Percentiles rank a stretch among this genome's conserved stretches.
These are phyloP conservation scores for Thinopyrum elongatum DNA, from an alignment of 176 grass and related monocot species.

Conservation along the genomic window DNA sequence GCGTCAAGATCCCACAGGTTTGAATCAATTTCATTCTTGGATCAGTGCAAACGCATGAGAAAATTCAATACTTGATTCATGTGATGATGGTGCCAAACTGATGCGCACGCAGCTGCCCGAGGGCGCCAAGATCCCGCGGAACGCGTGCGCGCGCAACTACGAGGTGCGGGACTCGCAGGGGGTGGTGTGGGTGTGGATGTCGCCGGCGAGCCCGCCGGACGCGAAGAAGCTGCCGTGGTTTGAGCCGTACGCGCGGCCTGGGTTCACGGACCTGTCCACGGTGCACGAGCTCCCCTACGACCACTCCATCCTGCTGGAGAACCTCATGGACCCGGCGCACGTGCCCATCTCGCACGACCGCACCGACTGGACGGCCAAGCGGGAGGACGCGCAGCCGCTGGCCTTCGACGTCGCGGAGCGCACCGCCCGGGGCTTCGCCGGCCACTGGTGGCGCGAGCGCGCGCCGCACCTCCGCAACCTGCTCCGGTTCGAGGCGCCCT, in stretches of 20 bases:
- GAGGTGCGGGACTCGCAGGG: slow-evolving; percentile 88
- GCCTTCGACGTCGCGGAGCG: slow-evolving; percentile 77
- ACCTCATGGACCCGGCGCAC: slow-evolving; percentile 97
- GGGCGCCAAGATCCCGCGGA: slow-evolving; percentile 76
- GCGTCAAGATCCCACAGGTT: slow-evolving; percentile 81
- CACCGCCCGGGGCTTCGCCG: slow-evolving; percentile 61
- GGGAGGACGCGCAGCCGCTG: slow-evolving; percentile 87
- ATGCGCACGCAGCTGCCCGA: slow-evolving; percentile 47
- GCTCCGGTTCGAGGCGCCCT: slow-evolving; percentile 75
- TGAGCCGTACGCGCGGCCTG: slow-evolving; percentile 56
- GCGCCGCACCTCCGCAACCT: slow-evolving; percentile 49
- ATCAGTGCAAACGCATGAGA: background rate
- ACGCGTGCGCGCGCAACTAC: slow-evolving; percentile 69
- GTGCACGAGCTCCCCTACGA: slow-evolving; percentile 95
- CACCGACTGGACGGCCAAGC: slow-evolving; percentile 87
- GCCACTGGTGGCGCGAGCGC: slow-evolving; percentile 46
- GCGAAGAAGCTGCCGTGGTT: slow-evolving; percentile 67
- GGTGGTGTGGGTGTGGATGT: slow-evolving; percentile 95
- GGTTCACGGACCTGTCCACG: slow-evolving; percentile 74
- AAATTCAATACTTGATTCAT: background rate
- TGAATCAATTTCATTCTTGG: background rate
- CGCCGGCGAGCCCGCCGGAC: slow-evolving; percentile 51
- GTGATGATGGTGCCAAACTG: no score
- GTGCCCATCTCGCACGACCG: slow-evolving; percentile 97
- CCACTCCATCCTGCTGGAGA: slow-evolving; percentile 97